Evolutionary conservation across 2,329 filamentous ascomycete genomes (phyloP), one percentile per base, ranked within the genome.

Genomic region (Hortaea werneckii): DNA sequence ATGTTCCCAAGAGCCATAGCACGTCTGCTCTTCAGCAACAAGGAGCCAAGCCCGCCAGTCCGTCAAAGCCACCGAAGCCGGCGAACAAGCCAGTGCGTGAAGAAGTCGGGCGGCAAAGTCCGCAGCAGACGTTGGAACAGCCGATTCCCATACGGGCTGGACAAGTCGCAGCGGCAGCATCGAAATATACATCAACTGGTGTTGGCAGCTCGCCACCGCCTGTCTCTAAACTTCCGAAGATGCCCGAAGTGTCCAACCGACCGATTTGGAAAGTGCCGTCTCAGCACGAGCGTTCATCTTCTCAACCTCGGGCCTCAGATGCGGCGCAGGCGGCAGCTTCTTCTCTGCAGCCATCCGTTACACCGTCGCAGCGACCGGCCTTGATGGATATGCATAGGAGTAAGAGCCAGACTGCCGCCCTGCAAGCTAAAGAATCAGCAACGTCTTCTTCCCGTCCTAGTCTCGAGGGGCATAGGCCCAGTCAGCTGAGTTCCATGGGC

Each of bases 401-500:
- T 10, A 75, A 72, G 52, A 76, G 76, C 8, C 69, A 74, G 39
- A 65, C 67, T 12, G 67, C 68, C 10, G 71, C 66, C 3, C 13
- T 47, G 13, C 42, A 47, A 26, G 66, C 77, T 46, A 67, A 64
- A 44, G 66, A 73, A 39, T 71, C 72, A 6, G 73, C 73, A 49
- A 73, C 74, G 52, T 71, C 69, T 42, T 79, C 72, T 50, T 75
- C 77, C 38, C 68, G 85, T 11, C 83, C 84, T 1, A 88, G 85
- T 2, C 66, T 90, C 29, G 85, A 94, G 65, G 75, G 76, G 34
- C 73, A 77, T 11, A 76, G 84, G n/a, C 82, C 85, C 7, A 72
- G 74, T 1, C 75, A 74, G 34, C 57, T 76, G 46, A 69, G 67
- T 34, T 20, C 20, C 20, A 20, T 20, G 20, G 20, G 20, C 20